Evolutionary conservation across 106 monocot species (phyloP).

Genomic region (Dendrobium officinale): DNA sequence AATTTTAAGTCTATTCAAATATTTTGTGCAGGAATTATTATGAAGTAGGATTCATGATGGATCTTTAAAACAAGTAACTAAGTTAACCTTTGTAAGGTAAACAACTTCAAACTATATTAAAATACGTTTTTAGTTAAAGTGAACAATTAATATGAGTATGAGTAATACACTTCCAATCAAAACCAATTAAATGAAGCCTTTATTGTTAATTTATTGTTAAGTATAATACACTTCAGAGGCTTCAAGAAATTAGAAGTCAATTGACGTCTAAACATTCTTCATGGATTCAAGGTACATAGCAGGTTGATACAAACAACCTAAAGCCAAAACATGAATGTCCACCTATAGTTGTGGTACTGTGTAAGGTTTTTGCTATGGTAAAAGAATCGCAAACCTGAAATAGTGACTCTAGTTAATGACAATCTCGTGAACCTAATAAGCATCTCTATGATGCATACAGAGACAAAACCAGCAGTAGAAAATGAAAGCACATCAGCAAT

Average conservation of each 20-base stretch:
- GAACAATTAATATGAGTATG: neutral
- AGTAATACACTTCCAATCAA: neutral
- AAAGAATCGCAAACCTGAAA: neutral
- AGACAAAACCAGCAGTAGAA: neutral
- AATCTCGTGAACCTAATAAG: neutral
- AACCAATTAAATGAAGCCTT: neutral
- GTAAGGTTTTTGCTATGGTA: neutral
- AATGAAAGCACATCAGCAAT: neutral
- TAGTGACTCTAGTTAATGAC: neutral
- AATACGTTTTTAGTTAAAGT: neutral
- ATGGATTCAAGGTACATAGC: neutral
- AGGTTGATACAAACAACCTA: neutral
- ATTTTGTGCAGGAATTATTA: no score
- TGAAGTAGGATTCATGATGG: neutral
- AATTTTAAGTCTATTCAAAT: neutral
- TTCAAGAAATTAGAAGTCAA: neutral
- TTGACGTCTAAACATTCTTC: neutral
- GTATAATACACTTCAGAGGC: neutral
- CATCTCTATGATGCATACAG: neutral
- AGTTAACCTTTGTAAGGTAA: neutral
- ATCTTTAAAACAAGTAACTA: neutral
- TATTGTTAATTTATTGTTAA: constrained; percentile 3
- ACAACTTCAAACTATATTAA: neutral
- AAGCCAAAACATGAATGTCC: neutral
- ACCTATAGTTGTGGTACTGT: neutral